Evolutionary conservation across 192 early-diverging fungal genomes (phyloP).

Genomic region (Radiomyces spectabilis): DNA sequence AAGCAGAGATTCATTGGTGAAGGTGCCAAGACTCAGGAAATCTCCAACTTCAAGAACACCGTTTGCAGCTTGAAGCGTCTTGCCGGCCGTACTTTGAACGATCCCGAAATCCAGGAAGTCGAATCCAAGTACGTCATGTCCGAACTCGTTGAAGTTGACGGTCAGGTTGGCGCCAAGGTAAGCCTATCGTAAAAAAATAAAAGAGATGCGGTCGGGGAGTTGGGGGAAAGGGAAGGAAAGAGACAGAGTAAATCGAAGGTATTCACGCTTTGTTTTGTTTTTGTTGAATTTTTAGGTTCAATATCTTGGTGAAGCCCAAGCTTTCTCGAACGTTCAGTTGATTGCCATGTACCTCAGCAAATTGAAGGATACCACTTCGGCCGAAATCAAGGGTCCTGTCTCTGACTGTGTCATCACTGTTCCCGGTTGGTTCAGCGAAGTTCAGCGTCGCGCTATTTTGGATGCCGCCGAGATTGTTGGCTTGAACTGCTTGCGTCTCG

Average conservation of each 20-base stretch:
- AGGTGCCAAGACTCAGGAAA: slow-evolving; percentile 89
- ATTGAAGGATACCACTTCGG: slow-evolving; percentile 81
- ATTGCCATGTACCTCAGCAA: slow-evolving; percentile 91
- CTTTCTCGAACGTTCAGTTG: slow-evolving; percentile 85
- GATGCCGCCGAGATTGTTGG: slow-evolving; percentile 84
- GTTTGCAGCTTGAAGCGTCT: slow-evolving; percentile 86
- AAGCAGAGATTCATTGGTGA: slow-evolving; percentile 97
- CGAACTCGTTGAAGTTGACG: slow-evolving; percentile 70
- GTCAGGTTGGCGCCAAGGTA: slow-evolving; percentile 78
- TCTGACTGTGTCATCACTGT: slow-evolving; percentile 92
- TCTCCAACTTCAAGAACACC: slow-evolving; percentile 98
- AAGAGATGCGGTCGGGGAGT: neutral
- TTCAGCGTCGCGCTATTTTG: slow-evolving; percentile 82
- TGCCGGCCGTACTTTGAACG: slow-evolving; percentile 75
- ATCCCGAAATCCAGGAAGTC: slow-evolving; percentile 74
- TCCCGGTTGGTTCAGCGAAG: slow-evolving; percentile 92
- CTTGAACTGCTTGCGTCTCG: slow-evolving; percentile 82
- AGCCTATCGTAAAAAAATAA: neutral
- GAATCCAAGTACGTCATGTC: slow-evolving; percentile 83
- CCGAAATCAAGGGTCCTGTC: slow-evolving; percentile 77
- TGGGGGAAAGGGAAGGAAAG: neutral
- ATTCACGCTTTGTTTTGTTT: neutral
- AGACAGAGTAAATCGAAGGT: neutral
- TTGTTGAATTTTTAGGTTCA: slow-evolving; percentile 44
- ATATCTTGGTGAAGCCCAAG: slow-evolving; percentile 69